Conservation (phyloP, 2,329 filamentous ascomycete genomes). For the Lecanicillium sp. region DNA sequence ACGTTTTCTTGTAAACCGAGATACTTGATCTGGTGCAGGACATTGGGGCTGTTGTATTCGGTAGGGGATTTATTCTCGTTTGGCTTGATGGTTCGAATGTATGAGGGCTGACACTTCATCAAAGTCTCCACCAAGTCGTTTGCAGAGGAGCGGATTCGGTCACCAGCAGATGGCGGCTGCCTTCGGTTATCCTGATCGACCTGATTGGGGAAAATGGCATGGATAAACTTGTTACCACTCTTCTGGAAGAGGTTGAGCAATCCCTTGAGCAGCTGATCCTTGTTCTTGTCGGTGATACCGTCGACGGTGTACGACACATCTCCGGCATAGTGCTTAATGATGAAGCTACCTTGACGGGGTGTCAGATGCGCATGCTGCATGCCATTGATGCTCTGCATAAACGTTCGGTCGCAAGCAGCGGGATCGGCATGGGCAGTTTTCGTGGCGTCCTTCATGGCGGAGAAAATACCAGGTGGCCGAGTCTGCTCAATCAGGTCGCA, state of each 20-base stretch:
- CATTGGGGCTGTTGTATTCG: slow-evolving; percentile 87
- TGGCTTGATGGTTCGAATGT: slow-evolving; percentile 98
- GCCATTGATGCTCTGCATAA: slow-evolving; percentile 86
- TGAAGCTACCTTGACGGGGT: slow-evolving; percentile 88
- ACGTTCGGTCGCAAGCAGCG: slow-evolving; percentile 86
- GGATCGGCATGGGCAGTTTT: slow-evolving; percentile 98
- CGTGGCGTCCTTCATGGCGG: slow-evolving; percentile 93
- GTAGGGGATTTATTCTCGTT: slow-evolving; percentile 97
- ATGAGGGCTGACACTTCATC: slow-evolving; percentile 96
- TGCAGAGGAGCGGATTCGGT: slow-evolving; percentile 90
- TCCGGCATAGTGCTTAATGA: slow-evolving; percentile 97
- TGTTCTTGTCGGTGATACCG: slow-evolving; percentile 99
- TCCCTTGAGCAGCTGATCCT: slow-evolving; percentile 93
- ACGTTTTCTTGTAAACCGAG: slow-evolving; percentile 99
- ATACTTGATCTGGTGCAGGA: slow-evolving; percentile 97
- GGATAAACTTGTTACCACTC: slow-evolving; percentile 79
- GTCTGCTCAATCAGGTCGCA: slow-evolving; percentile 94
- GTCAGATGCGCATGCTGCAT: slow-evolving; percentile 89
- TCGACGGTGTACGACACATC: slow-evolving; percentile 92
- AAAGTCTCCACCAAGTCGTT: slow-evolving; percentile 91
- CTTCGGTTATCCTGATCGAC: slow-evolving; percentile 95
- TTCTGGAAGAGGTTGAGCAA: slow-evolving; percentile 77
- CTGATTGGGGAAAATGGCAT: slow-evolving; percentile 81
- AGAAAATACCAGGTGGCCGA: slow-evolving; percentile 85
- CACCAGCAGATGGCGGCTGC: slow-evolving; percentile 86